Conservation (phyloP, 1,284 basidiomycete genomes). For the Heimioporus punctisporus region DNA sequence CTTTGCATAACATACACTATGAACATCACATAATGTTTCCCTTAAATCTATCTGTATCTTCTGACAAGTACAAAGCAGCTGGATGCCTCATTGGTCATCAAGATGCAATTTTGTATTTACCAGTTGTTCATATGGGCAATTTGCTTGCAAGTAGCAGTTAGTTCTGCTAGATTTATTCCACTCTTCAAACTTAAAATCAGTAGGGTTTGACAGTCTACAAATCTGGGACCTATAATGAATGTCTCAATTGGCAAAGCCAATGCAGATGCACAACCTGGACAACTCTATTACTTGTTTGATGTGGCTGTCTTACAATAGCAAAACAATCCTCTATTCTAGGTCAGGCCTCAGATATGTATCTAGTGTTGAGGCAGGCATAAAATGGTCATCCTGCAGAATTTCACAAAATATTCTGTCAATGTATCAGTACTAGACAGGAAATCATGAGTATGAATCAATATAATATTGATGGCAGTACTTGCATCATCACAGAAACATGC, state of each 20-base stretch:
- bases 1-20: too few relatives aligned
- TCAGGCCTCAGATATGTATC: constrained; percentile 2
- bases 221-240: constrained; percentile 7
- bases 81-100: background rate
- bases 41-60: background rate
- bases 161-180: background rate
- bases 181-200: background rate
- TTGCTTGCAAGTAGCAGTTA: constrained; percentile 2
- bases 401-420: background rate
- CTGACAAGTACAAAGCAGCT: background rate
- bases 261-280: background rate
- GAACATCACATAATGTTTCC: too few relatives aligned
- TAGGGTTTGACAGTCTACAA: constrained; percentile 5
- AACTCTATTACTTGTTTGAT: constrained; percentile 3
- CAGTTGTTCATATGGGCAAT: background rate
- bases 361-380: constrained; percentile 3
- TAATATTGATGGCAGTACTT: background rate
- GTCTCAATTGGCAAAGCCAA: background rate
- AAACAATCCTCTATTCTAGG: constrained; percentile 1
- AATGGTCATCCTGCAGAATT: constrained; percentile 4
- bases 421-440: constrained; percentile 5
- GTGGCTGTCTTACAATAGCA: constrained; percentile 4
- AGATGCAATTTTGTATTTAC: constrained; percentile 2
- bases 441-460: constrained; percentile 2
- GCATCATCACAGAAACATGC: background rate